phyloP scores from a whole-genome alignment of 1,284 basidiomycete species.

The Cryptococcus hybrid region DNA sequence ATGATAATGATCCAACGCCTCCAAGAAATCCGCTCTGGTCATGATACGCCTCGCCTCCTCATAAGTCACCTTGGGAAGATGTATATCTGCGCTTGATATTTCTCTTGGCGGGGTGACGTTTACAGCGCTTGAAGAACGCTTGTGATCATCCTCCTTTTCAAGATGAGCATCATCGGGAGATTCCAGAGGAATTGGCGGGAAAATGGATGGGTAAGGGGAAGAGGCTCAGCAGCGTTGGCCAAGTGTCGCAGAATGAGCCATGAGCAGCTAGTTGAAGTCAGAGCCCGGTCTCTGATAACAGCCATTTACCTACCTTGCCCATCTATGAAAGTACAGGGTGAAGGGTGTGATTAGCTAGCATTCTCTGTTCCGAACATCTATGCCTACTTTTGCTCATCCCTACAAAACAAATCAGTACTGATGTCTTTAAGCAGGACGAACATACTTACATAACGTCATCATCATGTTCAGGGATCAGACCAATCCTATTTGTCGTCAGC shows the following conservation, averaged over 20 bases:
- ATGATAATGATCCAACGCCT: slow-evolving; percentile 52
- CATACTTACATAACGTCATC: slow-evolving; percentile 69
- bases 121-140: slow-evolving; percentile 11
- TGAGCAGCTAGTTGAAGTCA: slow-evolving; percentile 22
- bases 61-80: slow-evolving; percentile 40
- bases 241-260: slow-evolving; percentile 41
- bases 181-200: background rate
- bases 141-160: background rate
- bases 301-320: slow-evolving; percentile 21
- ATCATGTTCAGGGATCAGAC: slow-evolving; percentile 69
- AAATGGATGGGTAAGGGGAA: slow-evolving; percentile 5
- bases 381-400: slow-evolving; percentile 68
- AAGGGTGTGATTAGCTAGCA: no score
- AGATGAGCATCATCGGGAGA: background rate
- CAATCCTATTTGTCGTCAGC: slow-evolving; percentile 51
- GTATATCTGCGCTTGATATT: slow-evolving; percentile 26
- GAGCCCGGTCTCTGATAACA: background rate
- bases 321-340: slow-evolving; percentile 9
- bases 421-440: background rate
- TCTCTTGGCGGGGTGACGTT: slow-evolving; percentile 15
- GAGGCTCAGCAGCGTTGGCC: slow-evolving; percentile 21
- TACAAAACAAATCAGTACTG: slow-evolving; percentile 7
- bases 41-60: slow-evolving; percentile 60
- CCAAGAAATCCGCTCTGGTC: slow-evolving; percentile 77
- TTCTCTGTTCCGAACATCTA: background rate